Conservation (phyloP, 2,329 filamentous ascomycete species). For the Pseudogymnoascus sp. region DNA sequence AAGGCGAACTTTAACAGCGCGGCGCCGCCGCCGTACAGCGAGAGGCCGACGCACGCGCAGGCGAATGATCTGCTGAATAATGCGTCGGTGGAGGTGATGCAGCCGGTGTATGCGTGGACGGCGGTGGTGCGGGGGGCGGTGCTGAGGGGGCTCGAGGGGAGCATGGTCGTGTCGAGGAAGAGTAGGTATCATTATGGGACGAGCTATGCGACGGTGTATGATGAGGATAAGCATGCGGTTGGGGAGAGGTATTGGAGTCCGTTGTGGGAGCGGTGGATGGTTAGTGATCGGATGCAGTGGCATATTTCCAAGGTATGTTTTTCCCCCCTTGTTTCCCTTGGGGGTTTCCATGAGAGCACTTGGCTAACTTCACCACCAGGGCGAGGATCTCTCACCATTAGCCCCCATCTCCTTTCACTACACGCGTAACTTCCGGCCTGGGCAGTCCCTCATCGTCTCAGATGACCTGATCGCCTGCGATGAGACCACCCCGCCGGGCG, state of each 20-base stretch:
- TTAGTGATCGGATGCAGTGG: constrained; percentile 77
- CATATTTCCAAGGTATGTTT: constrained; percentile 63
- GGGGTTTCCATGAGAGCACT: not conserved
- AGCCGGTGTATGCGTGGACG: constrained; percentile 75
- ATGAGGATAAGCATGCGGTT: constrained; percentile 64
- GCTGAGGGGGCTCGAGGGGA: constrained; percentile 65
- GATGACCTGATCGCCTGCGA: constrained; percentile 74
- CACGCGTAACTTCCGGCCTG: constrained; percentile 71
- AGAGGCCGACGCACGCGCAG: constrained; percentile 58
- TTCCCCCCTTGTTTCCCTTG: not conserved
- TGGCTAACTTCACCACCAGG: constrained; percentile 35
- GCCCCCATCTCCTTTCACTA: constrained; percentile 75
- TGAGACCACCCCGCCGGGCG: constrained; percentile 53
- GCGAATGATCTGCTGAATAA: constrained; percentile 38
- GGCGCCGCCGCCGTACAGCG: constrained; percentile 50
- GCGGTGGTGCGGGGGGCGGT: constrained; percentile 72
- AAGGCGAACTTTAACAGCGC: constrained; percentile 56
- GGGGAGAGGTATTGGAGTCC: constrained; percentile 72
- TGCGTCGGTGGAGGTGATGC: constrained; percentile 67
- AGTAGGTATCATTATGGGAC: constrained; percentile 68
- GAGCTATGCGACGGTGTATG: constrained; percentile 72
- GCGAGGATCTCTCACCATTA: constrained; percentile 65
- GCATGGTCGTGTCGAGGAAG: constrained; percentile 67
- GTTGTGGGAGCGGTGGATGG: constrained; percentile 76
- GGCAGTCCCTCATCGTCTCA: constrained; percentile 67